Evolutionary conservation across 345 rosid genomes (phyloP).

Genomic region (Garcia nutans): DNA sequence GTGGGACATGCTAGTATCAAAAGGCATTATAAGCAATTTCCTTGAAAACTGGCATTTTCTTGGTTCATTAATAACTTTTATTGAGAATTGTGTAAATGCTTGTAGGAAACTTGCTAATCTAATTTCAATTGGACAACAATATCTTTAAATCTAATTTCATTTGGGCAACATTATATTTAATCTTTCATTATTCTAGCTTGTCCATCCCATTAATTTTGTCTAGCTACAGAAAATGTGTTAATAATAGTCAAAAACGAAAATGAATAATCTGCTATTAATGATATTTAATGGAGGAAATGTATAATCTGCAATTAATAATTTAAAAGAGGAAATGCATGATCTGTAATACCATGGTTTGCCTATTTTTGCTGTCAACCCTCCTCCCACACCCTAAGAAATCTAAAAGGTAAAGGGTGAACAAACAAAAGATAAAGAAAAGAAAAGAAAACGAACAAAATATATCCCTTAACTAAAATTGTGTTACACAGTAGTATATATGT

Average conservation of each 20-base stretch:
- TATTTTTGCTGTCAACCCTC: background rate
- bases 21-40: background rate
- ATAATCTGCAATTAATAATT: background rate
- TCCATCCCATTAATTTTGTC: background rate
- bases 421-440: background rate
- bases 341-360: background rate
- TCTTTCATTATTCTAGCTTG: background rate
- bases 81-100: background rate
- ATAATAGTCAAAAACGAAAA: too few relatives aligned
- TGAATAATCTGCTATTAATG: too few relatives aligned
- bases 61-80: background rate
- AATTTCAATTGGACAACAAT: background rate
- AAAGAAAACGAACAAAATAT: too few relatives aligned
- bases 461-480: too few relatives aligned
- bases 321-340: background rate
- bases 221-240: background rate
- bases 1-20: background rate
- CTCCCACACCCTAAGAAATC: background rate
- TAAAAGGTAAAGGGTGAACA: background rate
- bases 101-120: background rate
- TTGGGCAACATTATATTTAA: background rate
- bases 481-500: too few relatives aligned
- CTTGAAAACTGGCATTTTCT: background rate
- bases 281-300: background rate
- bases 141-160: too few relatives aligned